Percentiles rank a stretch among this genome's conserved stretches.
phyloP scores from a whole-genome alignment of 2,329 filamentous ascomycete species.

The Ophiostoma tasmaniense region DNA sequence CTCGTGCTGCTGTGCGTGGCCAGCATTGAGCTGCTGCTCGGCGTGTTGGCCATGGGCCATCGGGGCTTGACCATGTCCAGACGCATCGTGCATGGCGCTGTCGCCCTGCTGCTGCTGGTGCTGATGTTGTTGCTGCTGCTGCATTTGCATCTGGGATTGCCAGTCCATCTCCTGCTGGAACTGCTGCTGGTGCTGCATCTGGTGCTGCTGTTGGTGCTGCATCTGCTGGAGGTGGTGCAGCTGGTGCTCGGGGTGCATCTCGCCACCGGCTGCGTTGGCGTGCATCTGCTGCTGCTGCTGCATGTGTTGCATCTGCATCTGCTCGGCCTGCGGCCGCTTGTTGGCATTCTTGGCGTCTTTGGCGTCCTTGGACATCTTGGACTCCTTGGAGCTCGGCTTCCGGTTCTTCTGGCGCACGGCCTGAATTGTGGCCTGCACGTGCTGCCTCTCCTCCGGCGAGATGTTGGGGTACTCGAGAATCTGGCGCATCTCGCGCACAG shows the following conservation, averaged over 20 bases:
- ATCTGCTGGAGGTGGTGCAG: constrained; percentile 3
- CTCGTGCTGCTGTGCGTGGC: background rate
- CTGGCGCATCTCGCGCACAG: constrained; percentile 61
- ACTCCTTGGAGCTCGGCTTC: constrained; percentile 7
- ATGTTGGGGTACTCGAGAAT: constrained; percentile 30
- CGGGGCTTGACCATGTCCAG: background rate
- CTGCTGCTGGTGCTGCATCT: constrained; percentile 11
- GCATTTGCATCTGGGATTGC: constrained; percentile 5
- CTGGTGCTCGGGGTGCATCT: constrained; percentile 2
- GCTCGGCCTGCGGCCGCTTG: background rate
- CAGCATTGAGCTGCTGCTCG: background rate
- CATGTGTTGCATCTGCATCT: background rate
- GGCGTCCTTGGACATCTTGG: background rate
- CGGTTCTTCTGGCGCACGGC: constrained; percentile 14
- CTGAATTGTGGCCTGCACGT: constrained; percentile 13
- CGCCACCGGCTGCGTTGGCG: background rate
- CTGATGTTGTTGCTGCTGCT: background rate
- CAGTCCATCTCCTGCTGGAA: constrained; percentile 41
- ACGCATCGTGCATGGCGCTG: background rate
- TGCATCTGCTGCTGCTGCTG: constrained; percentile 7
- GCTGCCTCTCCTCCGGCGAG: constrained; percentile 6
- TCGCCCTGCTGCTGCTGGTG: background rate
- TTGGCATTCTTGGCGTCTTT: background rate
- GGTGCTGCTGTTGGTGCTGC: background rate
- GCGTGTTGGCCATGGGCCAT: constrained; percentile 1